Evolutionary conservation across 1,284 basidiomycete genomes (phyloP), one percentile per base, ranked within the genome.

Genomic region (Ceratobasidium sp.): DNA sequence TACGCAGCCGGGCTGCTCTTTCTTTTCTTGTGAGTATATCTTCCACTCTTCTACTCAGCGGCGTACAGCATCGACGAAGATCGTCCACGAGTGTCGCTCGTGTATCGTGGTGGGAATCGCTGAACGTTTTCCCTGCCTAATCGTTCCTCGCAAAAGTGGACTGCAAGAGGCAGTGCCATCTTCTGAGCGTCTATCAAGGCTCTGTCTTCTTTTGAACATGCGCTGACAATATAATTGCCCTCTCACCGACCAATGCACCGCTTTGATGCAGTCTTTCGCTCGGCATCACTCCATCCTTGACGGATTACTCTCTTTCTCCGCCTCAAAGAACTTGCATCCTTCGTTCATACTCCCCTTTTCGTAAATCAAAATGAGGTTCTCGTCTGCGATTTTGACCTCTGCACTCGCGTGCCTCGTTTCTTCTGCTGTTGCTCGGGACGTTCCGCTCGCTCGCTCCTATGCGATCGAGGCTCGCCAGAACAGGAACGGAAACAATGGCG

Each of bases 221-320:
- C 50, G 47, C 47, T 50, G 47, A 50, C 47, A n/a, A 7, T 56
- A 65, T 53, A 25, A 29, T 64, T 31, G 25, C 53, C n/a, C 13
- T 25, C 15, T 25, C 64, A 40, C 64, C 52, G 52, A 52, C 45
- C 47, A 60, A 20, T 31, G 32, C 64, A 67, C 34, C 32, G 52
- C 52, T 40, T 40, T 53, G n/a, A 65, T 65, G 52, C 40, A 68
- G 64, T 68, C 38, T 68, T 65, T 42, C 32, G 50, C 35, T 53
- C 27, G 50, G 40, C 52, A 56, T 53, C 32, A 22, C 22, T 17
- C 17, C 17, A 68, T 68, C 64, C 64, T 68, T 55, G 64, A 68
- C 64, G 64, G 64, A 68, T 68, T 68, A 54, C 64, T 45, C 52
- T 68, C 64, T 22, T 68, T 68, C 53, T 49, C 53, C 62, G 40